Conservation (phyloP, 1,284 basidiomycete species). For the Thecaphora thlaspeos region DNA sequence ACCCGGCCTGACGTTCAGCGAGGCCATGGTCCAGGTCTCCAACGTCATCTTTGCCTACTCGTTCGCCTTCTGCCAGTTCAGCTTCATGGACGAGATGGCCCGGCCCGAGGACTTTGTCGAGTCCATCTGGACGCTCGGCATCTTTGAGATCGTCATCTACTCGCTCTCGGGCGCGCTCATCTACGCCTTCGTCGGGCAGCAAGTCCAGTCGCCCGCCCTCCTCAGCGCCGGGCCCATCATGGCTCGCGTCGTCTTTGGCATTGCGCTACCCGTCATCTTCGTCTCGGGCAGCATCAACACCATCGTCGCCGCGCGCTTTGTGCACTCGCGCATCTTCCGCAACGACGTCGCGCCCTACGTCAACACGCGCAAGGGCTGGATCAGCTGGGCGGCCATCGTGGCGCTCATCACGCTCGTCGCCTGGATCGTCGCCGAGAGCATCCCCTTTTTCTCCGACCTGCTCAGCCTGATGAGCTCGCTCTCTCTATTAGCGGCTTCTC, state of each 20-base stretch:
- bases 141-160: constrained; percentile 22
- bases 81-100: constrained; percentile 22
- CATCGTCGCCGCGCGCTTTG: constrained; percentile 10
- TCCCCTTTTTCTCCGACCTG: constrained; percentile 19
- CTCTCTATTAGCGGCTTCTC: constrained; percentile 9
- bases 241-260: constrained; percentile 11
- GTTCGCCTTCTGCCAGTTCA: constrained; percentile 19
- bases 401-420: constrained; percentile 7
- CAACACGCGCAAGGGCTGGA: constrained; percentile 11
- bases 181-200: constrained; percentile 17
- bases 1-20: constrained; percentile 3
- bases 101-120: constrained; percentile 19
- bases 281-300: constrained; percentile 30
- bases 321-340: constrained; percentile 15
- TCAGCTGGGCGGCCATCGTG: constrained; percentile 10
- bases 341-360: constrained; percentile 16
- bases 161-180: constrained; percentile 16
- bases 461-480: constrained; percentile 7
- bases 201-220: constrained; percentile 19
- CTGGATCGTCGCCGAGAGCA: constrained; percentile 17
- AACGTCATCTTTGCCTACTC: constrained; percentile 29
- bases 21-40: constrained; percentile 10
- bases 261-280: constrained; percentile 19
- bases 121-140: constrained; percentile 16
- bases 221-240: constrained; percentile 9